Conservation (phyloP, 2,329 filamentous ascomycete species). For the Fulvia fulva region DNA sequence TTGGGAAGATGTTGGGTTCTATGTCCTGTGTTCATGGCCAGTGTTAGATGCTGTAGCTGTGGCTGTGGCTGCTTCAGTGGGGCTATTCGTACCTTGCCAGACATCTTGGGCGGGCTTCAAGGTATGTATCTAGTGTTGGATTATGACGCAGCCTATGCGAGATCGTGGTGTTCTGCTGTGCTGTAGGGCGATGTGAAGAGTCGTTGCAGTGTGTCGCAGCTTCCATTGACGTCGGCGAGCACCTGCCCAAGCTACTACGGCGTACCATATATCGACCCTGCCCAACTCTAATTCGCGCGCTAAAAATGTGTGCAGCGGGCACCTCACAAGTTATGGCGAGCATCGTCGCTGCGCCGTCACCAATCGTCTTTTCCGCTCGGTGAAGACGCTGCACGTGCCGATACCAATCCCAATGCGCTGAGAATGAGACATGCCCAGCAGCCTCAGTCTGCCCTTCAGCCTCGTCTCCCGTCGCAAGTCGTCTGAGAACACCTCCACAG, state of each 20-base stretch:
- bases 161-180: background rate
- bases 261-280: background rate
- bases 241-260: background rate
- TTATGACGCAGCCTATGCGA: background rate
- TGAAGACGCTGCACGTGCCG: background rate
- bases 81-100: constrained; percentile 22
- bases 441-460: constrained; percentile 3
- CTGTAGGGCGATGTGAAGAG: background rate
- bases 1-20: constrained; percentile 87
- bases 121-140: background rate
- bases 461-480: constrained; percentile 22
- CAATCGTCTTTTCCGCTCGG: background rate
- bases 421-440: constrained; percentile 3
- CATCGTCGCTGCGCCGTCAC: constrained; percentile 5
- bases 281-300: background rate
- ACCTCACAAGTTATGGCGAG: too few species aligned
- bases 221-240: background rate
- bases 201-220: background rate
- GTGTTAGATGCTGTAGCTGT: background rate
- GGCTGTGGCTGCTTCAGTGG: background rate
- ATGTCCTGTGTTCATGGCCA: constrained; percentile 61
- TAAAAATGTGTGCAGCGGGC: background rate
- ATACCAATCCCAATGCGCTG: background rate
- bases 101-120: constrained; percentile 21
- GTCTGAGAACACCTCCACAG: constrained; percentile 6